These are phyloP conservation scores for Bonia amplexicaulis DNA, from an alignment of 176 grass and related monocot species.

Conservation along the genomic window DNA sequence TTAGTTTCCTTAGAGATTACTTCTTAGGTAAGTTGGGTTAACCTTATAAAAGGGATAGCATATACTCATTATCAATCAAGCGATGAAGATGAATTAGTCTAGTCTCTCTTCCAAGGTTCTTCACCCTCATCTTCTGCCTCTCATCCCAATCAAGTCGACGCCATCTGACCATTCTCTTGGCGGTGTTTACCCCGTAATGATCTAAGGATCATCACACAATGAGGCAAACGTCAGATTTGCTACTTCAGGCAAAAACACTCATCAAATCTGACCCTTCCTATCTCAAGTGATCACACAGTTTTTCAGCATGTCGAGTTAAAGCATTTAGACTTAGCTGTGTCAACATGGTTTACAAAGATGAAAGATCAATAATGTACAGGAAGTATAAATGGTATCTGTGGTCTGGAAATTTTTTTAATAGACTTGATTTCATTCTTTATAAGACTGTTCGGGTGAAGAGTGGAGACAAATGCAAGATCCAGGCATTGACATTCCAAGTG, in stretches of 20 bases:
- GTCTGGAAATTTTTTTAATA: neutral
- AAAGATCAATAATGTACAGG: neutral
- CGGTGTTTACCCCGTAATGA: no score
- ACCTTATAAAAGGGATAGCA: no score
- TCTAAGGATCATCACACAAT: no score
- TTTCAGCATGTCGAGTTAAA: neutral
- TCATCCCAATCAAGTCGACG: no score
- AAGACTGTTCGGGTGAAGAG: neutral
- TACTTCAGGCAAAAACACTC: neutral
- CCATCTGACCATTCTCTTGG: no score
- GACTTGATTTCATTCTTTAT: neutral
- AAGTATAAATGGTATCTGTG: neutral
- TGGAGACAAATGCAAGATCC: neutral
- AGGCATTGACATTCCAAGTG: neutral
- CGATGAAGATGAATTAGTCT: no score
- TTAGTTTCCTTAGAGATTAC: no score
- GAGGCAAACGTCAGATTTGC: neutral
- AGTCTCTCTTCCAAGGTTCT: no score
- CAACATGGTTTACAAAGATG: constrained; percentile 3
- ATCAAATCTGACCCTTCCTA: neutral
- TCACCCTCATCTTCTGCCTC: no score
- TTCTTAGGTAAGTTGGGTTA: no score
- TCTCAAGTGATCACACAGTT: neutral
- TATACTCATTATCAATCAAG: no score
- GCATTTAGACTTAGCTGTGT: neutral